Base-by-base conservation (phyloP, 768 basidiomycete species). In the Lactarius deliciosus region DNA sequence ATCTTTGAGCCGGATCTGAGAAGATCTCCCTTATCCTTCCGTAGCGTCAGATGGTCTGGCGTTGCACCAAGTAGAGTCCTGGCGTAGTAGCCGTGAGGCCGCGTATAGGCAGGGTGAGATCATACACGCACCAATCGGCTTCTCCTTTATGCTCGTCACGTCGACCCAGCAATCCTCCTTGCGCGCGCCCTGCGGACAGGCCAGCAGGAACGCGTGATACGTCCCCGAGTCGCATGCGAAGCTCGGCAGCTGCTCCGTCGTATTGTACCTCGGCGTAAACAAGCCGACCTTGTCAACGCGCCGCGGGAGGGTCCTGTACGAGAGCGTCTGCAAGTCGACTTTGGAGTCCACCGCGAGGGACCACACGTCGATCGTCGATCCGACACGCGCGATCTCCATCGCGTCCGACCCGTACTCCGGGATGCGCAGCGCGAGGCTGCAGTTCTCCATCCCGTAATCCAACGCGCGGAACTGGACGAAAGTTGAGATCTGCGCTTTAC, bases 381-480 rank as follows among this genome's bases (percentile, higher is more conserved):
- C 60, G 7, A 66, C 16, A 5, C 45, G 65, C 36, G 55, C 55
- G 28, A 57, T 50, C 8, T 57, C 43, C 65, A 66, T 58, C 18
- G 25, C 6, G 18, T 62, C 57, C 1, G 65, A 38, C 5, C 28
- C 28, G n/a, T 32, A 20, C 3, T 43, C 56, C 2, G 56, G 65
- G 6, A 59, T 59, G 5, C 6, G 56, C 30, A 62, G 16, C 6
- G 13, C 47, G 30, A 62, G 61, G 5, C 61, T 66, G 30, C 56
- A 53, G 30, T 62, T 62, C 20, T 66, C 61, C 56, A 58, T 57
- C 30, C 45, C 60, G 16, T 66, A 58, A 15, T 66, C 61, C 47
- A 66, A 34, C 15, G 45, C 60, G 16, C n/a, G 65, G 16, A 62
- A 66, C 57, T 62, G 60, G 40, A 57, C 55, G 45, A 66, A 61